phyloP scores from a whole-genome alignment of 768 basidiomycete genomes.

The Crucibulum laeve region DNA sequence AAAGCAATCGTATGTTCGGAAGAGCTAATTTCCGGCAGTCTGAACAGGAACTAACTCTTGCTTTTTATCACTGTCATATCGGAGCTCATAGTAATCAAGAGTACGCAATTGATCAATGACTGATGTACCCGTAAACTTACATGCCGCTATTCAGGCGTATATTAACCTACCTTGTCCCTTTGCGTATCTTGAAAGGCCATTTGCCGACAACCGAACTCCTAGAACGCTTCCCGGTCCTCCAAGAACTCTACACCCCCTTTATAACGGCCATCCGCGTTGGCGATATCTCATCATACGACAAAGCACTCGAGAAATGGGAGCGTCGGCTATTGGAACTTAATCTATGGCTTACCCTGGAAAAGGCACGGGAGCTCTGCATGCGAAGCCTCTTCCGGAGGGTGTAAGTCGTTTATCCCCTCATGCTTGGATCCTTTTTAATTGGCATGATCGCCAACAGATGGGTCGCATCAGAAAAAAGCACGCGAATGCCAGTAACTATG shows the following conservation, averaged over 20 bases:
- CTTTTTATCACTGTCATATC: conserved; percentile 80
- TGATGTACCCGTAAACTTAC: background rate
- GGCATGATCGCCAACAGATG: conserved; percentile 48
- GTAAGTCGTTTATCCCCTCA: conserved; percentile 41
- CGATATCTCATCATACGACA: conserved; percentile 77
- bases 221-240: conserved; percentile 65
- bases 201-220: conserved; percentile 75
- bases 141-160: conserved; percentile 59
- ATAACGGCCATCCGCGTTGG: conserved; percentile 73
- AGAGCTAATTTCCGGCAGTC: conserved; percentile 39
- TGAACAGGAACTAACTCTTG: conserved; percentile 81
- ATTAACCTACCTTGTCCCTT: conserved; percentile 84
- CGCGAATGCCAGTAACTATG: conserved; percentile 75
- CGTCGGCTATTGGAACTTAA: conserved; percentile 79
- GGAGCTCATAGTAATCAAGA: conserved; percentile 74
- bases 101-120: conserved; percentile 35
- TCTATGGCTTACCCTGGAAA: conserved; percentile 82
- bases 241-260: conserved; percentile 77
- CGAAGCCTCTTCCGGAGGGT: conserved; percentile 76
- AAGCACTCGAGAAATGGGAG: conserved; percentile 68
- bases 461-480: conserved; percentile 68
- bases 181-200: conserved; percentile 84
- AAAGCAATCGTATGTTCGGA: background rate
- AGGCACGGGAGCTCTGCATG: conserved; percentile 83
- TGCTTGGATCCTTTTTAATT: background rate